Evolutionary conservation across 495 filamentous ascomycete species (phyloP).

Genomic region (Penicillium odoratum): DNA sequence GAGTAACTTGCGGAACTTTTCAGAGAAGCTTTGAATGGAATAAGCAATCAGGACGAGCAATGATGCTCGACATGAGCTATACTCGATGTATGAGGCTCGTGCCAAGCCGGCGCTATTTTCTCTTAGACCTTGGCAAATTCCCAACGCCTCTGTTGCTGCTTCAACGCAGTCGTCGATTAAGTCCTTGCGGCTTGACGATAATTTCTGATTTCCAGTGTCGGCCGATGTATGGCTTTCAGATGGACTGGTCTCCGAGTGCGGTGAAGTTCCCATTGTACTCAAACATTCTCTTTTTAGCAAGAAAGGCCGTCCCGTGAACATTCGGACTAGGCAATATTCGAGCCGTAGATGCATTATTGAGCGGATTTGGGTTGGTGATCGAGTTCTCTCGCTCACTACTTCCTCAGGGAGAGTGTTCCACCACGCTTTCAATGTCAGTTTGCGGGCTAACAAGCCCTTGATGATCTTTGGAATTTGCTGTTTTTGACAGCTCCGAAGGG

Average conservation of each 20-base stretch:
- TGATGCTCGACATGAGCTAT: conserved; percentile 38
- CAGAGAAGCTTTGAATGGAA: conserved; percentile 27
- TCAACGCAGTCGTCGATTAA: conserved; percentile 30
- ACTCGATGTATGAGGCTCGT: conserved; percentile 39
- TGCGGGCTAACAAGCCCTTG: conserved; percentile 11
- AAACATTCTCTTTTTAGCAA: conserved; percentile 20
- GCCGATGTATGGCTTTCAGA: background rate
- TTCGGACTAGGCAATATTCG: conserved; percentile 31
- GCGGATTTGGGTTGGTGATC: conserved; percentile 14
- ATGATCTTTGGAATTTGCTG: conserved; percentile 18
- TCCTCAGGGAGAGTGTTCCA: conserved; percentile 27
- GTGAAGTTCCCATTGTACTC: conserved; percentile 7
- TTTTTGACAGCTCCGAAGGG: conserved; percentile 19
- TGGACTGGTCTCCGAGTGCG: conserved; percentile 4
- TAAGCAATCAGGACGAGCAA: conserved; percentile 37
- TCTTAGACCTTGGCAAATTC: conserved; percentile 27
- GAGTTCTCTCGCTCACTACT: conserved; percentile 2
- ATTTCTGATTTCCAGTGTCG: conserved; percentile 1
- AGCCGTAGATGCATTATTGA: conserved; percentile 30
- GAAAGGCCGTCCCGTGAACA: conserved; percentile 38
- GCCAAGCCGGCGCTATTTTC: conserved; percentile 32
- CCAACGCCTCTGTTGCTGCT: conserved; percentile 26
- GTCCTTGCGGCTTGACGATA: conserved; percentile 9
- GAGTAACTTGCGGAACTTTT: conserved; percentile 20
- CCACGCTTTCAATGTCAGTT: conserved; percentile 22